phyloP scores from a whole-genome alignment of 1,284 basidiomycete species.

The Apiotrichum gamsii region DNA sequence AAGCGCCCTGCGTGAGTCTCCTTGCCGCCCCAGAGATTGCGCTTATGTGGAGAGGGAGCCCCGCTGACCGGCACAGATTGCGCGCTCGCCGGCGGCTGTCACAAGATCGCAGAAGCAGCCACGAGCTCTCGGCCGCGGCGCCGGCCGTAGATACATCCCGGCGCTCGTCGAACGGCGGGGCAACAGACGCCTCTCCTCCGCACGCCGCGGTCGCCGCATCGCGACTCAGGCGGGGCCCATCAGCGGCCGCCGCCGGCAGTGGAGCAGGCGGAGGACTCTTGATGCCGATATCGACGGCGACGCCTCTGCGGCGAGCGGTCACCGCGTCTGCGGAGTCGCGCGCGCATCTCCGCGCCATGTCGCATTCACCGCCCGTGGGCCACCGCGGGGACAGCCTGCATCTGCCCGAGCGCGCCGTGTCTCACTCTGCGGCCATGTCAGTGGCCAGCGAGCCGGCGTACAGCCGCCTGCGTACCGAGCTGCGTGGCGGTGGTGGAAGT shows the following conservation, averaged over 20 bases:
- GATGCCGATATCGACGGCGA: too few relatives aligned
- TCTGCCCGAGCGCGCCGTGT: too few relatives aligned
- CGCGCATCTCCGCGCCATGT: neutral
- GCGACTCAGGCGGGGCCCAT: too few relatives aligned
- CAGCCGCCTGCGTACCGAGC: constrained; percentile 29
- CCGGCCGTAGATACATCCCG: too few relatives aligned
- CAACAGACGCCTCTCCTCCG: too few relatives aligned
- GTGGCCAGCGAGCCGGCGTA: constrained; percentile 38
- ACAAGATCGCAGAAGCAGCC: neutral
- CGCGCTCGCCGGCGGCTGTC: constrained; percentile 18
- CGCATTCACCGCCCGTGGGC: neutral
- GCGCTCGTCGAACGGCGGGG: too few relatives aligned
- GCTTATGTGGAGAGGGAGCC: neutral
- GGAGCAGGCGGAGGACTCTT: too few relatives aligned
- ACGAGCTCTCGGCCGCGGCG: neutral
- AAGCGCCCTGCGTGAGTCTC: constrained; percentile 20
- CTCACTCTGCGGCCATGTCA: constrained; percentile 8
- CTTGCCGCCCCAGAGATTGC: neutral
- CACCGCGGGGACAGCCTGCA: too few relatives aligned
- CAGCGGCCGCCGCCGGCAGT: too few relatives aligned
- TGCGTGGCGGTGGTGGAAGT: constrained; percentile 7
- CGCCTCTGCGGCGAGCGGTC: neutral
- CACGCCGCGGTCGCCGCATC: constrained; percentile 1
- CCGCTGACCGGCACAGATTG: constrained; percentile 9
- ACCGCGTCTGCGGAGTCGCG: neutral